Percentiles rank a stretch among this genome's conserved stretches.
These are phyloP conservation scores for Lunularia cruciata DNA, from an alignment of 225 moss, liverwort and hornwort genomes.

Conservation along the genomic window DNA sequence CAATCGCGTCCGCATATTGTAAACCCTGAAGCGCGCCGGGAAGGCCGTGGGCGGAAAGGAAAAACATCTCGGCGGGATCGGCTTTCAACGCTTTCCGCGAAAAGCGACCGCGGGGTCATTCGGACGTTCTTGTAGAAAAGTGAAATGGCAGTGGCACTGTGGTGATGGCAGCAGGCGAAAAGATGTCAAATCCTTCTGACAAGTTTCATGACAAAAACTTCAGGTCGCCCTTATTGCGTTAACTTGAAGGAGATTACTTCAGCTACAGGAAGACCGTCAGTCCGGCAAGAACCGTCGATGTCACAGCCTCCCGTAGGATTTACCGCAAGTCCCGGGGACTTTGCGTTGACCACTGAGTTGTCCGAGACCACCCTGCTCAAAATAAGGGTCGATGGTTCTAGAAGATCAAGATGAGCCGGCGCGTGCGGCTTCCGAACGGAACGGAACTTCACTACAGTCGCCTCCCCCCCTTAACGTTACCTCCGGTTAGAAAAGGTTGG, in stretches of 20 bases:
- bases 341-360: slow-evolving; percentile 11
- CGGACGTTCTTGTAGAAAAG: slow-evolving; percentile 8
- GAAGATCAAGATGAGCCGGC: not conserved
- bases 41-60: no score
- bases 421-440: not conserved
- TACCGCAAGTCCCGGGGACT: not conserved
- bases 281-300: slow-evolving; percentile 1
- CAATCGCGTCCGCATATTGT: no score
- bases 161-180: no score
- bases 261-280: slow-evolving; percentile 1
- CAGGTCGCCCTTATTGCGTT: not conserved
- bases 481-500: no score
- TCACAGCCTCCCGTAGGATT: not conserved
- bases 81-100: no score
- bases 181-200: no score
- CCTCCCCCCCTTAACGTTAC: no score
- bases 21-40: no score
- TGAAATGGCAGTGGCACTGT: no score
- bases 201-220: not conserved
- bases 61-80: no score
- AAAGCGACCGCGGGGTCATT: no score
- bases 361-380: not conserved
- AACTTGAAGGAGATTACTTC: not conserved
- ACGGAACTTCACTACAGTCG: no score
- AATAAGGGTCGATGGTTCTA: not conserved